Evolutionary conservation across 352 stramenopile genomes (phyloP), one percentile per base, ranked within the genome.

Genomic region (Pythium grandisporangium): DNA sequence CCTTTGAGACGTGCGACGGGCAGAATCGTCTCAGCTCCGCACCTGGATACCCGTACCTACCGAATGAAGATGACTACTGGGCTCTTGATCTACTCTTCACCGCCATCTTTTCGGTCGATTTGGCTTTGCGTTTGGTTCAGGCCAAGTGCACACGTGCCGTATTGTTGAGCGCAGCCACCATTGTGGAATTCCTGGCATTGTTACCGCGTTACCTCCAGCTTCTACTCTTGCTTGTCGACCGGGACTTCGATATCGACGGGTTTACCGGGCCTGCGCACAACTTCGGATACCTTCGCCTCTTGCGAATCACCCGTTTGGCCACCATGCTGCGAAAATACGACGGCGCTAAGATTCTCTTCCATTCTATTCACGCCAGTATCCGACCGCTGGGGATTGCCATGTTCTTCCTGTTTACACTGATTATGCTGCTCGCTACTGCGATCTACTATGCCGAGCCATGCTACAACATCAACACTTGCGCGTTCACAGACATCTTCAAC

Each of bases 401-500:
- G 21, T 90, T 86, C 48, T 90, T 90, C 45, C 55, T 90, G 1
- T 72, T 84, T 29, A 87, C 73, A 16, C 37, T 87, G 25, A 58
- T 86, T 7, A 87, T 90, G 73, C 25, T 87, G 5, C 47, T 90
- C 30, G 74, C 71, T 6, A 86, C 74, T 13, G 70, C 73, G 10
- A 66, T 88, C 26, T 88, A 79, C 48, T 86, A 85, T 37, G 63
- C 74, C 5, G 69, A 90, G 44, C 77, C 73, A 12, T 90, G 77
- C 37, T 86, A 86, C 38, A 75, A 86, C 36, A 45, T 86, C 25
- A 61, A 71, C 25, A 88, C 74, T 11, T 90, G 77, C 47, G 59
- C 65, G 16, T 91, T 91, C 45, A 89, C 74, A 13, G 78, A 88
- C 48, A 84, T 88, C 26, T 86, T 88, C 55, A 91, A 91, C 48